Evolutionary conservation across 305 asterid genomes (phyloP), one percentile per base, ranked within the genome.

Genomic region (Fraxinus sp.): DNA sequence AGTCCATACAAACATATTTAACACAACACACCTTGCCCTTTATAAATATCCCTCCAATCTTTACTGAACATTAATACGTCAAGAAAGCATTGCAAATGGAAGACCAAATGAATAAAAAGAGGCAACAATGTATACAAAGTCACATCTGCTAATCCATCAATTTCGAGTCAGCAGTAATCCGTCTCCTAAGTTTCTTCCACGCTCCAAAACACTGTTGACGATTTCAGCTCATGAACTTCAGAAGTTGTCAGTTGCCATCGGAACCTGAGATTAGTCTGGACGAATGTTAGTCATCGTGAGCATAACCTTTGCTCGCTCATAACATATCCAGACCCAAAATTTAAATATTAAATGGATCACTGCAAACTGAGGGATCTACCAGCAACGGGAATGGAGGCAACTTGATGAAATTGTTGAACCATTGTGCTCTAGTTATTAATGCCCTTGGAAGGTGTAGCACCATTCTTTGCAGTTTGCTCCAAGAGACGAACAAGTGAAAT

Each of bases 401-500:
- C 78, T 85, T 82, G 90, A 68, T 80, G 88, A 83, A 78, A 83
- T 81, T 87, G 89, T 46, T 82, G 91, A 59, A 32, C 89, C 84
- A 30, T 72, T 81, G 81, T 68, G 46, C 77, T 80, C 37, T 87
- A 83, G 77, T 79, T 87, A 79, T 82, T 85, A 26, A 22, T 32
- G 79, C 83, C 81, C 59, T 84, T 87, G 71, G 83, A 74, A 37
- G 88, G 87, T 20, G 88, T 66, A 9, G 74, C 72, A 41, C 86
- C 78, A 20, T 72, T 87, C 86, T 92, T 91, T 7, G 90, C 80
- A 20, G 89, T 91, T 89, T 92, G 98, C 87, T 93, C 98, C 90
- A 95, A 80, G 80, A 94, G 94, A 68, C 87, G 94, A 82, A 95
- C 97, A 18, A 95, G 91, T 14, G 99, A 93, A 75, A 95, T 82